Conservation (phyloP, 2,329 filamentous ascomycete species). For the Alternaria angustiovoidea region DNA sequence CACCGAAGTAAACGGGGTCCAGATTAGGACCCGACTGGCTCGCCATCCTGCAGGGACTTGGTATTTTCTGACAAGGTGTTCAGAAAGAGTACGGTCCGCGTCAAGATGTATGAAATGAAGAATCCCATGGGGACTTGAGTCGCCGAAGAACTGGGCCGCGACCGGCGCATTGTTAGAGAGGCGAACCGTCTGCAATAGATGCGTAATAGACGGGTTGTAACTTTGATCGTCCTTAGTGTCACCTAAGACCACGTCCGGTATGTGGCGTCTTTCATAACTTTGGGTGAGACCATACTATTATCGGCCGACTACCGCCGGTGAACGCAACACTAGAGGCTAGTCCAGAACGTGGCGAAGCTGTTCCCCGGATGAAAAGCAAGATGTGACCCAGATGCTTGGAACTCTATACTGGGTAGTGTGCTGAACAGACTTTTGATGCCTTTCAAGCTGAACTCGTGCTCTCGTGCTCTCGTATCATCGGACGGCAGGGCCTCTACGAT, state of each 20-base stretch:
- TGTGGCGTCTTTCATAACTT: slow-evolving; percentile 2
- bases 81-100: background rate
- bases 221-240: background rate
- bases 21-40: background rate
- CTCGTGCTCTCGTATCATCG: background rate
- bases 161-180: background rate
- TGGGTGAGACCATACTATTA: background rate
- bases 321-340: background rate
- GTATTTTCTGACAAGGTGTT: background rate
- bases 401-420: background rate
- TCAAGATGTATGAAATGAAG: background rate
- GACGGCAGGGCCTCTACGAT: background rate
- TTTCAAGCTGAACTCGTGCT: background rate
- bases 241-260: background rate
- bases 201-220: background rate
- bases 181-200: background rate
- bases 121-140: background rate
- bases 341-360: background rate
- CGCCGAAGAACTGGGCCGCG: background rate
- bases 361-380: background rate
- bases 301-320: background rate
- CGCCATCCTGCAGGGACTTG: slow-evolving; percentile 8
- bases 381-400: background rate
- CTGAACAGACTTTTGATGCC: background rate
- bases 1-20: slow-evolving; percentile 14